Base-by-base conservation (phyloP, 2,329 filamentous ascomycete genomes). In the Aspergillus sp. region DNA sequence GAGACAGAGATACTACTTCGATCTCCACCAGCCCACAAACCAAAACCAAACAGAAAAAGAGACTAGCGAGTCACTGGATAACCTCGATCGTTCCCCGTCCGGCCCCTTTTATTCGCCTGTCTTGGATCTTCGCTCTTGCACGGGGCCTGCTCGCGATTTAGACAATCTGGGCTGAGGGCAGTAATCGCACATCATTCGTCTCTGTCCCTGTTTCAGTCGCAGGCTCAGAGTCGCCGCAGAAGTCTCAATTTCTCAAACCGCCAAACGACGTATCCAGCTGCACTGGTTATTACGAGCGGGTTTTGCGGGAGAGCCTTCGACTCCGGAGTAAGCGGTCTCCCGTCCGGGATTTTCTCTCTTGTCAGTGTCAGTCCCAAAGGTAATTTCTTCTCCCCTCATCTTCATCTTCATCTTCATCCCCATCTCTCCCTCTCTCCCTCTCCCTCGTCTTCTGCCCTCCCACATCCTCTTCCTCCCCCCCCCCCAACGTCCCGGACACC, bases 261-360 rank as follows among this genome's bases (percentile, higher is more conserved):
- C n/a, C 35, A 37, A 37, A 37, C 35, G 35, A 37, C 35, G 12
- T 37, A 37, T 37, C 35, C 15, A 21, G 14, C 23, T 17, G 40
- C 19, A 21, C 41, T 21, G 17, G 41, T 24, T 21, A 44, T 37
- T 37, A 37, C 35, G 35, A 37, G 35, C 52, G 57, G 57, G 55
- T 57, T 58, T 56, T 44, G 45, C 45, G 27, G 51, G 55, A 37
- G 33, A 47, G 46, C 43, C 43, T 24, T 45, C 47, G 41, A 61
- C 59, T 54, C 27, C 27, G 27, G 27, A 31, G 27, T 31, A 59
- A 59, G 61, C 61, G 59, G 59, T 60, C 57, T 35, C 52, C 56
- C 35, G 52, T 55, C 57, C 58, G 55, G 58, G 55, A 46, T 59
- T 61, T 61, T 61, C 53, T 61, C 55, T 37, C 60, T 58, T 60